Conservation (phyloP, 2,329 filamentous ascomycete species). For the Colletotrichum eremochloae region DNA sequence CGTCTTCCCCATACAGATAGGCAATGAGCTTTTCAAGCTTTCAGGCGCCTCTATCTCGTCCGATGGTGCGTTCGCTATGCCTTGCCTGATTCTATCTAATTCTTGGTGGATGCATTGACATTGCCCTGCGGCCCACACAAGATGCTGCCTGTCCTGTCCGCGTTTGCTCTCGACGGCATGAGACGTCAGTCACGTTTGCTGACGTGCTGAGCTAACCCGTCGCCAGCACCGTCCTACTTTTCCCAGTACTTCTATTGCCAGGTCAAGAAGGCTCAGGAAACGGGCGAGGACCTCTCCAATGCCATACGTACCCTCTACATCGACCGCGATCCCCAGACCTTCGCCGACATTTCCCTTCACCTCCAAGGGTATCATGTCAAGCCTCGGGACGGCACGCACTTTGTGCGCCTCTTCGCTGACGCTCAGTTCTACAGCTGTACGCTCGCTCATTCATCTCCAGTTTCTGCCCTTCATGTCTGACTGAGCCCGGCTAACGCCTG, state of each 20-base stretch:
- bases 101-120: conserved; percentile 1
- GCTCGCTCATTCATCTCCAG: conserved; percentile 46
- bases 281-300: conserved; percentile 63
- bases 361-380: conserved; percentile 91
- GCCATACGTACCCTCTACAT: conserved; percentile 89
- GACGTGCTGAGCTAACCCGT: conserved; percentile 2
- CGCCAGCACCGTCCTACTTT: conserved; percentile 91
- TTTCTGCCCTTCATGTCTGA: not conserved
- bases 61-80: conserved; percentile 67
- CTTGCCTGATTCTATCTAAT: not conserved
- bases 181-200: not conserved
- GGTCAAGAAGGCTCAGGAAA: conserved; percentile 73
- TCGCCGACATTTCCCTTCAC: conserved; percentile 89
- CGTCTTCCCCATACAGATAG: conserved; percentile 82
- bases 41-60: conserved; percentile 81
- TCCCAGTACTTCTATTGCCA: conserved; percentile 94
- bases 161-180: not conserved
- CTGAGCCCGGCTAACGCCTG: conserved; percentile 9
- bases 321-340: conserved; percentile 90
- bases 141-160: not conserved
- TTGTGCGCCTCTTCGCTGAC: conserved; percentile 92
- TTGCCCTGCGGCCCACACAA: not conserved
- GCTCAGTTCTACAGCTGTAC: conserved; percentile 92
- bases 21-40: conserved; percentile 78
- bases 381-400: conserved; percentile 86